Base-by-base conservation (phyloP, 768 basidiomycete genomes). In the Termitomyces sp. region DNA sequence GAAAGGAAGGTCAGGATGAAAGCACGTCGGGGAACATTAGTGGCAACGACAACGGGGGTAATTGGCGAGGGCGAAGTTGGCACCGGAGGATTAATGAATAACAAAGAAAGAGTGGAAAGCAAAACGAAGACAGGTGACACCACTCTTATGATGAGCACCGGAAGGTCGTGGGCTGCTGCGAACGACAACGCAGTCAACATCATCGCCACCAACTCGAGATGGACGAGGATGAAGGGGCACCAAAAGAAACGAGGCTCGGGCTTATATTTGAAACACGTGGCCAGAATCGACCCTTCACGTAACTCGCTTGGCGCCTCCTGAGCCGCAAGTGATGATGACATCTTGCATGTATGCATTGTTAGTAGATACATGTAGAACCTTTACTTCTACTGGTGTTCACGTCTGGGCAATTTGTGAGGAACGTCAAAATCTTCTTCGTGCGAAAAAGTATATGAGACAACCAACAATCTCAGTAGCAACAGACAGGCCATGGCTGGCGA, bases 21-120 rank as follows among this genome's bases (percentile, higher is more conserved):
- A 43, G 80, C 80, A 58, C 88, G 84, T 67, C 94, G 87, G 43
- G 94, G 93, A 53, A 86, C 77, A 59, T 80, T 77, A 56, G 79
- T 81, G 55, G 86, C 80, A 67, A 92, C 83, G 71, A 92, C 83
- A 69, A 93, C 90, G 53, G 86, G 73, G 40, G 85, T 90, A 67
- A 93, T 92, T 62, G 83, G 84, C 44, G 86, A 87, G 35, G 79
- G 73, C 22, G 74, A 82, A 20, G 74, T 71, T 8, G 79, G 80
- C 7, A 73, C 66, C 8, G 74, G 67, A 45, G 81, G 76, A 62
- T 76, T 79, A 44, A 76, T 70, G 52, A 77, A 73, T 58, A 88
- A 61, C 44, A 91, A 76, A 58, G 88, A 85, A 55, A 89, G 65
- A 28, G 85, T 75, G 22, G 84, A 70, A 54, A 90, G 72, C 55